Evolutionary conservation across 192 early-diverging fungal genomes (phyloP).

Genomic region (Haplosporangium gracile): DNA sequence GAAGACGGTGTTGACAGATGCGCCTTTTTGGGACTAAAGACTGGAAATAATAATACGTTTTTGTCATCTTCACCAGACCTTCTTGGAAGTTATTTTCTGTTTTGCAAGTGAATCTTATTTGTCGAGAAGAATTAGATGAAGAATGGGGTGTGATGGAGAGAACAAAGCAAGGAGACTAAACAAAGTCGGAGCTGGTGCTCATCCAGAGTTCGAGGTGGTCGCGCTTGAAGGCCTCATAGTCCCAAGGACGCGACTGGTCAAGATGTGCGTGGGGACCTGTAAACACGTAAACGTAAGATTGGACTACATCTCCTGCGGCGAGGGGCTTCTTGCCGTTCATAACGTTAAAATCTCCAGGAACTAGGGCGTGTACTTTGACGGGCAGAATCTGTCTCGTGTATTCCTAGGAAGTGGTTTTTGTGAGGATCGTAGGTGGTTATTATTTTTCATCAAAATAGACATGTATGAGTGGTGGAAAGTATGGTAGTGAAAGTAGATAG

Average conservation of each 20-base stretch:
- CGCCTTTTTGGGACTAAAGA: neutral
- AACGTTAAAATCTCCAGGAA: conserved; percentile 20
- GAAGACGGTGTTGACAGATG: neutral
- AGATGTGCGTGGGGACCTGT: conserved; percentile 31
- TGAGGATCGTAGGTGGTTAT: neutral
- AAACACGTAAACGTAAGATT: conserved; percentile 45
- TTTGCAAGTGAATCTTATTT: neutral
- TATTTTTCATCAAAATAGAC: neutral
- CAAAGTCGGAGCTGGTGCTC: conserved; percentile 30
- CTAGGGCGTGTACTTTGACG: conserved; percentile 29
- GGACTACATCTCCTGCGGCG: conserved; percentile 19
- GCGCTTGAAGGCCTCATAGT: conserved; percentile 33
- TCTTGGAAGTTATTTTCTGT: no score
- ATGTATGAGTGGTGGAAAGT: no score
- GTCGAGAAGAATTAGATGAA: neutral
- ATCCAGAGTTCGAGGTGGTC: conserved; percentile 40
- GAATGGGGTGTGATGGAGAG: neutral
- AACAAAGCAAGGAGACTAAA: neutral
- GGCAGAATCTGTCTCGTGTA: conserved; percentile 32
- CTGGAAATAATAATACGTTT: neutral
- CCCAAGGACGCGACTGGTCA: conserved; percentile 29
- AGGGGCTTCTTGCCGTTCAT: conserved; percentile 10
- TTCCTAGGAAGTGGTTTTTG: conserved; percentile 6
- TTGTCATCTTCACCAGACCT: no score
- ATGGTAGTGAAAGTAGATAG: no score